phyloP scores from a whole-genome alignment of 495 filamentous ascomycete genomes.

The Hypoxylon perforatum region DNA sequence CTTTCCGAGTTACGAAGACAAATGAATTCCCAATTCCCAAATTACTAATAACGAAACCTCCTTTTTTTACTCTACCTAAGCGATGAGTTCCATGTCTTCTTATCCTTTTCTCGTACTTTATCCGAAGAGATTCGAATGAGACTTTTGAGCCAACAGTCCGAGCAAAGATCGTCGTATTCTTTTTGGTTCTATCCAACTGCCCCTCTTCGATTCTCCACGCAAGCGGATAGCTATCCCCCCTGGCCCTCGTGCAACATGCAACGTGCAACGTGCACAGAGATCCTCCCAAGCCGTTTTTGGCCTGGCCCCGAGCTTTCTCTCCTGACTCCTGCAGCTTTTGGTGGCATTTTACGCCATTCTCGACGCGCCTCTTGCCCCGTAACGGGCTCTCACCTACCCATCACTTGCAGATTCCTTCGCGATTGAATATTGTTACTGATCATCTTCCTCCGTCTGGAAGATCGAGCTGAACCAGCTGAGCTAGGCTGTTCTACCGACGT shows the following conservation, averaged over 20 bases:
- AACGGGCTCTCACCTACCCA: constrained; percentile 6
- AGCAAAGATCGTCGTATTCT: constrained; percentile 9
- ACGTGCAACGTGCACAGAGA: constrained; percentile 38
- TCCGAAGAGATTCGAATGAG: neutral
- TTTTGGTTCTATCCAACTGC: constrained; percentile 2
- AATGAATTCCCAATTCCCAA: constrained; percentile 36
- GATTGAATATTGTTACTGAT: constrained; percentile 9
- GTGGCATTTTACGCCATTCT: constrained; percentile 29
- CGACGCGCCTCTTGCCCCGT: constrained; percentile 16
- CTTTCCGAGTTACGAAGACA: constrained; percentile 11
- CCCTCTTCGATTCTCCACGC: constrained; percentile 26
- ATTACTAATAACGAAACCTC: constrained; percentile 21
- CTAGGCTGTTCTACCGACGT: neutral
- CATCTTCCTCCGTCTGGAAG: constrained; percentile 8
- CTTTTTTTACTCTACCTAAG: neutral
- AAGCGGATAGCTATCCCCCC: constrained; percentile 31
- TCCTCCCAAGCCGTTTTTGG: constrained; percentile 40
- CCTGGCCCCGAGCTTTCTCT: constrained; percentile 23
- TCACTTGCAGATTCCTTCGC: constrained; percentile 20
- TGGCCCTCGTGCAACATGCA: constrained; percentile 20
- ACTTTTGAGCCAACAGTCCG: constrained; percentile 1
- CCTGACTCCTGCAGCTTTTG: constrained; percentile 35
- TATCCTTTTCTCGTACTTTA: neutral
- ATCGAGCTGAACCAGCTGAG: constrained; percentile 14
- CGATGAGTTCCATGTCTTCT: constrained; percentile 4